Evolutionary conservation across 2,329 filamentous ascomycete species (phyloP), one percentile per base, ranked within the genome.

Genomic region (Xylariales sp.): DNA sequence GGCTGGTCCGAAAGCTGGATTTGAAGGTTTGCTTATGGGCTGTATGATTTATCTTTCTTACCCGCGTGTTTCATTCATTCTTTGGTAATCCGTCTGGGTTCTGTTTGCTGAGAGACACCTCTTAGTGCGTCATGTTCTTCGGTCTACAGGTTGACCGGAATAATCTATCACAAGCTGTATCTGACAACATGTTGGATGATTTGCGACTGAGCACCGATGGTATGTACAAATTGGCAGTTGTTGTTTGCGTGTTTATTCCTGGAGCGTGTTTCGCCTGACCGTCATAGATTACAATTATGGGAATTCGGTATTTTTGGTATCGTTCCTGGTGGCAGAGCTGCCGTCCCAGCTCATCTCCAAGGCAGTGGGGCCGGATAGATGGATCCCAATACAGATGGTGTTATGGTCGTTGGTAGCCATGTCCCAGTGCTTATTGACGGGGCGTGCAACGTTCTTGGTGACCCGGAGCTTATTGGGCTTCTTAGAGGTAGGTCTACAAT

Each of bases 291-390:
- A 70, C 51, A 79, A 78, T 49, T 54, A 69, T 13, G 76, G 76
- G 18, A 65, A 78, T 49, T 74, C 70, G 0, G 65, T 80, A 32
- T 79, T 77, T 45, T 62, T 67, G 1, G 52, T 76, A 4, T 65
- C 66, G 0, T 80, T 80, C 45, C 55, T 81, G 2, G 56, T 67
- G 5, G 75, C 78, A 0, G 78, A 83, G 47, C 57, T 83, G 2
- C 78, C 78, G 0, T 81, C 76, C 0, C 77, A 82, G 48, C 63
- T 83, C 7, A 50, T 82, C 12, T 72, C 67, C 29, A 83, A 83
- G 53, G 71, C 69, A 49, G 45, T 58, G 1, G 56, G 55, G 1
- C 55, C 56, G 5, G 55, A 58, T 40, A 49, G 50, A 35, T 59
- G 55, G 56, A 55, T 57, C 17, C 55, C 56, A 10, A 52, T 47